Percentiles rank a stretch among this genome's conserved stretches.
These are phyloP conservation scores for Tricholoma bakamatsutake DNA, from an alignment of 768 basidiomycete genomes.

Conservation along the genomic window DNA sequence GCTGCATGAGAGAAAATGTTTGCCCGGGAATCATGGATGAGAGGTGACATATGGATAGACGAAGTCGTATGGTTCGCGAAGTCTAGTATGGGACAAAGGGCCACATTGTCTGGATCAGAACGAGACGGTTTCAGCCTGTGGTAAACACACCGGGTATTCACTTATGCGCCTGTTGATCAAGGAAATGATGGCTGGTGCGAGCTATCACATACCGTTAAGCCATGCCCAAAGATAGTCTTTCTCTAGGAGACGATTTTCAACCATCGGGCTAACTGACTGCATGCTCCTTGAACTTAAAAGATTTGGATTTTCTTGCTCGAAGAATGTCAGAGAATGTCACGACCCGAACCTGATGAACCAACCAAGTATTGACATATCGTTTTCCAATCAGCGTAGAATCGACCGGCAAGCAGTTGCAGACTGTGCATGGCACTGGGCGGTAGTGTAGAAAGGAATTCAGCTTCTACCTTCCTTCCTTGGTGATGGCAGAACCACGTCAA, in stretches of 20 bases:
- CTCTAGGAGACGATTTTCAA: constrained; percentile 12
- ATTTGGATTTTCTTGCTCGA: constrained; percentile 16
- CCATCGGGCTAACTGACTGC: neutral
- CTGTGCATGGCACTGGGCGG: constrained; percentile 41
- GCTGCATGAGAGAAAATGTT: constrained; percentile 27
- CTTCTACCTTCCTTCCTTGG: constrained; percentile 13
- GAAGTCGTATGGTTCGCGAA: constrained; percentile 73
- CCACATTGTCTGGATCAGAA: constrained; percentile 68
- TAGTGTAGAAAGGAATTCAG: constrained; percentile 34
- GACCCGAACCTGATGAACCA: constrained; percentile 18
- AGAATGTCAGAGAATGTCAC: constrained; percentile 6
- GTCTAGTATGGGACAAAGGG: constrained; percentile 86
- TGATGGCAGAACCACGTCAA: constrained; percentile 60
- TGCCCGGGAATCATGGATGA: constrained; percentile 29
- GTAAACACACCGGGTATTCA: constrained; percentile 90
- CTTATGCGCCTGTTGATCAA: constrained; percentile 30
- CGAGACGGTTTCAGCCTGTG: constrained; percentile 46
- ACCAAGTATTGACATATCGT: constrained; percentile 49
- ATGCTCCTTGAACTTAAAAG: neutral
- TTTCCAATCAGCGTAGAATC: constrained; percentile 58
- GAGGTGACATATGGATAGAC: constrained; percentile 38
- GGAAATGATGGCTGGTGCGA: neutral
- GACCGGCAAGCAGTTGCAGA: constrained; percentile 35
- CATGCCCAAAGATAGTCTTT: constrained; percentile 80
- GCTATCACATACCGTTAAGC: constrained; percentile 65